These are phyloP conservation scores for Backusella morwellensis DNA, from an alignment of 192 early-diverging fungal genomes.

Conservation along the genomic window DNA sequence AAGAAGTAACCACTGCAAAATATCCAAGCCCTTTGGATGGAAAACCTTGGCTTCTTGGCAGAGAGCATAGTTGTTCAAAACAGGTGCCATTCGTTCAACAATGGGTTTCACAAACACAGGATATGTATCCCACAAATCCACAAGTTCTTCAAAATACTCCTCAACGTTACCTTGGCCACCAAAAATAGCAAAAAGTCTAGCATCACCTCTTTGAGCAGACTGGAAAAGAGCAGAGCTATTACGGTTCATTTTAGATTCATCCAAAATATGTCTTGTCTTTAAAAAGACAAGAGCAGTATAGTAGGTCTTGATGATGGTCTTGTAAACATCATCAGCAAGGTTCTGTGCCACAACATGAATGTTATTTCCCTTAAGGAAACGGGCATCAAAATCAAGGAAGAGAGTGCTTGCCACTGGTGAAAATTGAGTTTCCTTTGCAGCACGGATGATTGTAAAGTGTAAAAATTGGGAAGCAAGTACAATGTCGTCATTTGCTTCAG, in stretches of 20 bases:
- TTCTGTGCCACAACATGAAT: slow-evolving; percentile 73
- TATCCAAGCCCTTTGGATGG: slow-evolving; percentile 77
- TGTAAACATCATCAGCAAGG: slow-evolving; percentile 53
- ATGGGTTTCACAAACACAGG: slow-evolving; percentile 71
- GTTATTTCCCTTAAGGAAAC: slow-evolving; percentile 76
- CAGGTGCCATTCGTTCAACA: slow-evolving; percentile 70
- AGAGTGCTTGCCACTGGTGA: slow-evolving; percentile 66
- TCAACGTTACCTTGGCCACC: slow-evolving; percentile 95
- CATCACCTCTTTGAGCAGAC: slow-evolving; percentile 56
- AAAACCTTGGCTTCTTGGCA: slow-evolving; percentile 62
- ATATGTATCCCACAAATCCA: slow-evolving; percentile 77
- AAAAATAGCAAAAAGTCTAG: slow-evolving; percentile 83
- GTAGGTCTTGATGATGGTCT: slow-evolving; percentile 70
- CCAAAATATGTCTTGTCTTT: slow-evolving; percentile 34
- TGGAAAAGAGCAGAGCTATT: slow-evolving; percentile 67
- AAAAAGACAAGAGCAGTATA: slow-evolving; percentile 72
- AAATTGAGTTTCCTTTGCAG: slow-evolving; percentile 53
- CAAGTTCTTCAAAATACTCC: slow-evolving; percentile 92
- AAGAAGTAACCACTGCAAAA: slow-evolving; percentile 83
- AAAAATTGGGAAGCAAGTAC: slow-evolving; percentile 73
- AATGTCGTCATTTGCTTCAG: slow-evolving; percentile 65
- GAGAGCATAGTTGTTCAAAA: slow-evolving; percentile 59
- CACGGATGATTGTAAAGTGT: slow-evolving; percentile 51
- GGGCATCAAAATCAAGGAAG: slow-evolving; percentile 70
- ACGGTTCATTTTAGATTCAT: slow-evolving; percentile 32